A percentile compares a stretch with the other conserved stretches of the same genome.
These are phyloP conservation scores for Nevesoporus exiguus DNA, from an alignment of 768 basidiomycete genomes.

Conservation along the genomic window DNA sequence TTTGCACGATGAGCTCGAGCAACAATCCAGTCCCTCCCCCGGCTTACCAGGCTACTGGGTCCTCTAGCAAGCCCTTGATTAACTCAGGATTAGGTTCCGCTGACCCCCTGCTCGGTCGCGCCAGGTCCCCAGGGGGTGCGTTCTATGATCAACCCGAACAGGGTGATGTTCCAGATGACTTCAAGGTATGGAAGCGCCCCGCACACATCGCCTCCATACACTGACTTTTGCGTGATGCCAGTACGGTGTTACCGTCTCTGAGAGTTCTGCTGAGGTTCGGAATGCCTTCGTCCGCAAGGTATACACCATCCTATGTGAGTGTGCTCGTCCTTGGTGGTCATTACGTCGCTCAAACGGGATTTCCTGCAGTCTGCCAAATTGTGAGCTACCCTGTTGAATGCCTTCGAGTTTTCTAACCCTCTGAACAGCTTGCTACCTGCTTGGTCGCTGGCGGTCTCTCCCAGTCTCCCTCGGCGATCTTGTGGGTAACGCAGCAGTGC, in stretches of 20 bases:
- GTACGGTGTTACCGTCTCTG: conserved; percentile 81
- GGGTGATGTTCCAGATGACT: conserved; percentile 87
- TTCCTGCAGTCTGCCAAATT: conserved; percentile 61
- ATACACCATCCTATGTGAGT: conserved; percentile 83
- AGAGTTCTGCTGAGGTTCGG: conserved; percentile 74
- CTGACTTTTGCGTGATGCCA: conserved; percentile 27
- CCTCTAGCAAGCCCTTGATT: conserved; percentile 36
- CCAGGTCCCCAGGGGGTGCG: conserved; percentile 45
- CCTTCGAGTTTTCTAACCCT: not conserved
- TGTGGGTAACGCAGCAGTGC: conserved; percentile 72
- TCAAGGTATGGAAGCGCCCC: conserved; percentile 60
- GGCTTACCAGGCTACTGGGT: conserved; percentile 45
- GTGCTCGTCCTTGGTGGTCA: not conserved
- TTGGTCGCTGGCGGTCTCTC: conserved; percentile 73
- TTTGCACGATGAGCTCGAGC: conserved; percentile 47
- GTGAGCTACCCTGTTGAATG: conserved; percentile 37
- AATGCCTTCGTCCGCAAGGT: conserved; percentile 89
- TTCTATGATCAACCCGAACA: conserved; percentile 70
- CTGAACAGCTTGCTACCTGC: conserved; percentile 61
- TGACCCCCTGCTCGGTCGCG: conserved; percentile 56
- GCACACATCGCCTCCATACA: not conserved
- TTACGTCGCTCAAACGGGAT: conserved; percentile 1
- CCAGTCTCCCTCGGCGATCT: conserved; percentile 52
- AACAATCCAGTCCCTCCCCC: conserved; percentile 61
- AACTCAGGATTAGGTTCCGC: conserved; percentile 34